Base-by-base conservation (phyloP, 2,329 filamentous ascomycete species). In the Fusarium ambrosium region DNA sequence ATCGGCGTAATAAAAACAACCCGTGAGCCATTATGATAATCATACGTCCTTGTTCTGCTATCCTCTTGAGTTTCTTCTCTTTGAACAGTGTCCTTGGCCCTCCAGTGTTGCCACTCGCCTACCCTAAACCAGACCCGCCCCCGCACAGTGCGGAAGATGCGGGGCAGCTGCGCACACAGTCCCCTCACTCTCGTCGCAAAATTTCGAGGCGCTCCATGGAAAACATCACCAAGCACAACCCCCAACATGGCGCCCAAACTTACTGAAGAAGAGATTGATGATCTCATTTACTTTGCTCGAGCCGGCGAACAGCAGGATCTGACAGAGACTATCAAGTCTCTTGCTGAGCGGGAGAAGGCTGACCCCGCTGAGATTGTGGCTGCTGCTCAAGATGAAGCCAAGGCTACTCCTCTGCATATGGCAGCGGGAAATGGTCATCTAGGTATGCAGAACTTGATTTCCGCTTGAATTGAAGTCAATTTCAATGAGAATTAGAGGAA, bases 331-430 rank as follows among this genome's bases (percentile, higher is more conserved):
- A 86, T 97, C 62, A 84, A 88, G 14, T 85, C 87, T 29, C 84
- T 97, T 22, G 87, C 91, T 34, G 84, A 88, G 74, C 89, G 92
- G 67, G 91, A 95, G 81, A 87, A 85, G 68, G 87, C 87, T 60
- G 83, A 89, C 0, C 82, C 88, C 2, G 87, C 89, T n/a, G 89
- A 92, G 66, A 88, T 98, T 69, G 83, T 98, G 56, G 83, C 88
- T 60, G 89, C 90, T 16, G 93, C 93, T 27, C 90, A 91, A 74
- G 95, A 98, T 81, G 88, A 91, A 48, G 89, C 92, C 76, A 94
- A 92, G 74, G 93, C 94, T 66, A 97, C 95, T 73, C 93, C 92
- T 56, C 84, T 98, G 80, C 97, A 99, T 84, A 98, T 97, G 90
- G 95, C 95, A 9, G 92, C 94, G 27, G 97, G 94, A 29, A 99